Percentiles rank a stretch among this genome's conserved stretches.
Conservation (phyloP, 768 basidiomycete species). For the Tricholoma saponaceum region DNA sequence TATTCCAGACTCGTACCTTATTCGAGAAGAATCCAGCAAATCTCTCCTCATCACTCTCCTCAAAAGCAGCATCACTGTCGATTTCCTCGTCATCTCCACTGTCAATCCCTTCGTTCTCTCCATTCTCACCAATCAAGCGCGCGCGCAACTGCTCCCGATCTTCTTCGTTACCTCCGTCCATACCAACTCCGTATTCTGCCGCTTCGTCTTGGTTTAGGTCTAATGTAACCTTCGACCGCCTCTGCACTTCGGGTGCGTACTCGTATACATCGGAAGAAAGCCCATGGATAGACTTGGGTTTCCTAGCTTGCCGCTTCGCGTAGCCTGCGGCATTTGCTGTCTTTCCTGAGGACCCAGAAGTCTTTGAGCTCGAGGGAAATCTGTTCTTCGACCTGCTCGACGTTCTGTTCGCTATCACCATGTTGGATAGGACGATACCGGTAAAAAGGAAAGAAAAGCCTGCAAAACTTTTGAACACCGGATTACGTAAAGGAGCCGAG, state of each 20-base stretch:
- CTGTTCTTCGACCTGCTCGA: slow-evolving; percentile 3
- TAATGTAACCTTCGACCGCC: slow-evolving; percentile 49
- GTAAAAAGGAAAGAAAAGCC: too few species aligned
- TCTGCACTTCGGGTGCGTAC: slow-evolving; percentile 45
- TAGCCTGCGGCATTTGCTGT: slow-evolving; percentile 47
- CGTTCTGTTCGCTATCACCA: slow-evolving; percentile 5
- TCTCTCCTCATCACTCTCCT: slow-evolving; percentile 76
- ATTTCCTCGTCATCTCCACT: slow-evolving; percentile 82
- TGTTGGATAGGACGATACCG: not conserved
- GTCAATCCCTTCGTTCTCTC: slow-evolving; percentile 50
- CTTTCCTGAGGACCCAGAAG: slow-evolving; percentile 16
- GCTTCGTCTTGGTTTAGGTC: slow-evolving; percentile 57
- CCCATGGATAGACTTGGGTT: slow-evolving; percentile 28
- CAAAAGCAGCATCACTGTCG: slow-evolving; percentile 80
- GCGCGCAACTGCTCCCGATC: slow-evolving; percentile 37
- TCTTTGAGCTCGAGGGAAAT: slow-evolving; percentile 6
- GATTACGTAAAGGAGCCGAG: too few species aligned
- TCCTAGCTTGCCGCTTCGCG: slow-evolving; percentile 46
- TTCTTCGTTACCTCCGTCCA: slow-evolving; percentile 37
- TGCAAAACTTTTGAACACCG: too few species aligned
- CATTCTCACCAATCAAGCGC: slow-evolving; percentile 48
- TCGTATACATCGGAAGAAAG: slow-evolving; percentile 59
- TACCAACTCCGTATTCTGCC: slow-evolving; percentile 33
- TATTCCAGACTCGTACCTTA: slow-evolving; percentile 30
- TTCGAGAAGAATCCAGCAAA: slow-evolving; percentile 61